Evolutionary conservation across 2,329 filamentous ascomycete genomes (phyloP).

Genomic region (Zymoseptoria brevis): DNA sequence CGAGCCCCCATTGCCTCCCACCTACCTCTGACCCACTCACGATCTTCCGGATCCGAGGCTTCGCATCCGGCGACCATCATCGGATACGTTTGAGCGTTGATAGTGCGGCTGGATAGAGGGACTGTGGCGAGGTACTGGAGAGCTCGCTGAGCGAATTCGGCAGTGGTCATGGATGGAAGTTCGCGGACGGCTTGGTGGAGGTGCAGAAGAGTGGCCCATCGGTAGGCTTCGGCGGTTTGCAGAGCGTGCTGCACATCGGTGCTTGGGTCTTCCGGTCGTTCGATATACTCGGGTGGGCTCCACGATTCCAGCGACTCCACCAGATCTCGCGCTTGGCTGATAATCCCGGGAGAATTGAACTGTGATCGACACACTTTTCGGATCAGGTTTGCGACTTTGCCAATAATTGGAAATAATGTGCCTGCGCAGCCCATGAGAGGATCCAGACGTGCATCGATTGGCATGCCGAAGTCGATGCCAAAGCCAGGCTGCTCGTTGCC

Average conservation of each 20-base stretch:
- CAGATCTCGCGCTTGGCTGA: constrained; percentile 54
- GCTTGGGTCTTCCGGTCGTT: constrained; percentile 55
- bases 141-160: constrained; percentile 54
- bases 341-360: constrained; percentile 53
- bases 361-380: constrained; percentile 50
- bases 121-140: constrained; percentile 56
- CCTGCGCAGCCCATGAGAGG: constrained; percentile 62
- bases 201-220: constrained; percentile 58
- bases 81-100: constrained; percentile 63
- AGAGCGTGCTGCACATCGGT: constrained; percentile 56
- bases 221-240: constrained; percentile 59
- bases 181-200: constrained; percentile 62
- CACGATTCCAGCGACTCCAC: constrained; percentile 55
- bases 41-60: constrained; percentile 50
- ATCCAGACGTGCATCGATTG: constrained; percentile 51
- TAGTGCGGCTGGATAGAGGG: constrained; percentile 52
- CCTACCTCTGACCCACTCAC: constrained; percentile 55
- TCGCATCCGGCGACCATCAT: constrained; percentile 61
- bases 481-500: constrained; percentile 24
- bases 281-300: constrained; percentile 50
- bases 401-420: constrained; percentile 61
- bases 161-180: constrained; percentile 51
- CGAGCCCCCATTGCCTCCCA: constrained; percentile 55
- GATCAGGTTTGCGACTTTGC: constrained; percentile 58
- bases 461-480: constrained; percentile 31